These are phyloP conservation scores for Erysimum cheiri DNA, from an alignment of 441 rosid genomes.

Conservation along the genomic window DNA sequence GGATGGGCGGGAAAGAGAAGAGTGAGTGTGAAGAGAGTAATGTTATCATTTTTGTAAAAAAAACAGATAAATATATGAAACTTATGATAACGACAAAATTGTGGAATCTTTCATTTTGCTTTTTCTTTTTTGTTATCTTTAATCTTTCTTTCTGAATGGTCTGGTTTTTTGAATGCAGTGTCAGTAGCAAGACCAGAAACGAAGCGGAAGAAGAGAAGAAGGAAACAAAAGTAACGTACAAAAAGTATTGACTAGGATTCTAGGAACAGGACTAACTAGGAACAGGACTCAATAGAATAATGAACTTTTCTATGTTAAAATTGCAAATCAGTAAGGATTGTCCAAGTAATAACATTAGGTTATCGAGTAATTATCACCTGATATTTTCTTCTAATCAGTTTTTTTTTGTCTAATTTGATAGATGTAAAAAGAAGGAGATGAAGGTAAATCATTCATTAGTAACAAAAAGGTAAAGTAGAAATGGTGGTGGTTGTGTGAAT, in stretches of 20 bases:
- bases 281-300: neutral
- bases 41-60: conserved; percentile 20
- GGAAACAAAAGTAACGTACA: conserved; percentile 28
- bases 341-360: conserved; percentile 29
- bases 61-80: neutral
- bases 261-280: conserved; percentile 1
- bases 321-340: neutral
- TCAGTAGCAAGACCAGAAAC: conserved; percentile 2
- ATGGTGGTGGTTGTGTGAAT: conserved; percentile 54
- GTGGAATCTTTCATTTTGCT: conserved; percentile 31
- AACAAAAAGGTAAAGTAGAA: conserved; percentile 22
- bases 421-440: conserved; percentile 23
- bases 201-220: neutral
- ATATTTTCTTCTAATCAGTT: conserved; percentile 4
- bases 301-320: conserved; percentile 9
- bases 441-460: conserved; percentile 35
- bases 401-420: neutral
- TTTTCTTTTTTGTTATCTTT: conserved; percentile 2
- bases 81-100: conserved; percentile 27
- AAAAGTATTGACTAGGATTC: too few species aligned
- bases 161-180: neutral
- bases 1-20: conserved; percentile 46
- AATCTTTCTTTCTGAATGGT: neutral
- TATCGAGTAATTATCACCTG: conserved; percentile 21
- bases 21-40: conserved; percentile 35